Evolutionary conservation across 2,329 filamentous ascomycete genomes (phyloP), one percentile per base, ranked within the genome.

Genomic region (Sclerotinia spermophila): DNA sequence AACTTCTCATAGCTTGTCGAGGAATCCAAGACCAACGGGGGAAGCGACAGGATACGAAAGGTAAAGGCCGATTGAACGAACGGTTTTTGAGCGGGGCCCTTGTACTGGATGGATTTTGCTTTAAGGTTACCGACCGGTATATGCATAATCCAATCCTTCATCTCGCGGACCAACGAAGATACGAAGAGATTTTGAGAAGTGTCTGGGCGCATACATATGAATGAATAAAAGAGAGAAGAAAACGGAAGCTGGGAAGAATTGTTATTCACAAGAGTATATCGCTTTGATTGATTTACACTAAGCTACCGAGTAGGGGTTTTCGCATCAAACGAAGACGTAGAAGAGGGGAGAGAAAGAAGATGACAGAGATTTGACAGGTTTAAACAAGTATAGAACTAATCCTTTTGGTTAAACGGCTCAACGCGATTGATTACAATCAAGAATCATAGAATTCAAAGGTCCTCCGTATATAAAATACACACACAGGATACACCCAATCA

Each of bases 31-130:
- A 35, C n/a, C 45, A 24, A 67, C 38, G 38, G 64, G 55, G 64
- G n/a, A 56, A 24, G 48, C 35, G 21, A 67, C 48, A 53, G n/a
- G 64, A 56, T 42, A 67, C 64, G 64, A 44, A 56, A 56, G 64
- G n/a, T 42, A n/a, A 56, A 40, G 48, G n/a, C 27, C 64, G 64
- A 56, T 30, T 19, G n/a, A 67, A 44, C 48, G 48, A 67, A 65
- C 15, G 61, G 44, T 40, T 5, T 67, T 56, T 56, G 51, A 56
- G 64, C 64, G 48, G 64, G 64, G 48, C 64, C 64, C 48, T 44
- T 24, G 48, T n/a, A 67, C 38, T 67, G 48, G 61, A 64, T 67
- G 48, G 61, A 64, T 64, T 67, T 27, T 33, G n/a, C n/a, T 55
- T 35, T 55, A 40, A 56, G 48, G n/a, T 56, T 42, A 33, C 64